Base-by-base conservation (phyloP, 1,284 basidiomycete species). In the Athelia sp. region DNA sequence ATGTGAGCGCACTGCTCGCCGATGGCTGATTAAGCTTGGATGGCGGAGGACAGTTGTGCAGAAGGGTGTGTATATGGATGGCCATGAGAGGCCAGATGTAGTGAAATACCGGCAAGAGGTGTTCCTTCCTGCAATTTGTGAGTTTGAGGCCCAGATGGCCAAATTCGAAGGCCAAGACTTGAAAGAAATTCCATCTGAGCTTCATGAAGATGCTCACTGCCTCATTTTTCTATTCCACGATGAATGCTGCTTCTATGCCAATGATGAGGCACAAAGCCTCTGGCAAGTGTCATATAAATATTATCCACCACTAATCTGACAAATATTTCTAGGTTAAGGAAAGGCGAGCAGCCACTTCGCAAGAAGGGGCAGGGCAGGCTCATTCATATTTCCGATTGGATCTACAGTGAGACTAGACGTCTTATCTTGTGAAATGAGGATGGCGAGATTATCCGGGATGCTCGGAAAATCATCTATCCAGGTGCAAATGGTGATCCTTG, bases 61-160 rank as follows among this genome's bases (percentile, higher is more conserved):
- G 22, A 69, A 70, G 51, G 63, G 65, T 4, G 60, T 70, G 34
- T 68, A 67, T 49, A 62, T 66, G 54, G 68, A 71, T 66, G 68
- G 69, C 0, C 69, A 71, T 57, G 64, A 72, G 44, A 50, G 57
- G 4, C 46, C 43, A 8, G 67, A 72, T 62, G 66, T 72, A 22
- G 62, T 67, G 0, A 47, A 62, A 15, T 69, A 70, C 56, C 53
- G 58, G 0, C 32, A 65, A 4, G 43, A 59, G 9, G 38, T 54
- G 1, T 71, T 65, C 47, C 52, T 71, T n/a, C 67, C 62, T 3
- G 4, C 11, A 17, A 63, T 66, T 60, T 32, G 13, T n/a, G 53
- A 62, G 21, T 62, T 52, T 50, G 59, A 69, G 50, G 3, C 45
- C 2, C 26, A 52, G 0, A 64, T 71, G 64, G 58, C 55, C 4